A percentile compares a stretch with the other conserved stretches of the same genome.
Evolutionary conservation across 2,329 filamentous ascomycete species (phyloP).

Genomic region (Cladobotryum protrusum): DNA sequence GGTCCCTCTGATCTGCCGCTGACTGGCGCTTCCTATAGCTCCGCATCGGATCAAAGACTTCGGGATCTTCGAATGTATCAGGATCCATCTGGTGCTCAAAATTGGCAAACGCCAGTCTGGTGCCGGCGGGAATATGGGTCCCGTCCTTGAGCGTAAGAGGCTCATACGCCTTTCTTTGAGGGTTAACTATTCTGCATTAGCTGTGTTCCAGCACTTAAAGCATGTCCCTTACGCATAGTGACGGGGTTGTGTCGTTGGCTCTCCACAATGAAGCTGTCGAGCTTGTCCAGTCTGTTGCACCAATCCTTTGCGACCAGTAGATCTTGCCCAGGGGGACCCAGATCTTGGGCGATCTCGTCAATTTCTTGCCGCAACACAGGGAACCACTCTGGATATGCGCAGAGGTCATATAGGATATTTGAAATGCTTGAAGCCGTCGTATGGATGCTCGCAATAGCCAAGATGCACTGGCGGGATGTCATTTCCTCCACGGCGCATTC

Average conservation of each 20-base stretch:
- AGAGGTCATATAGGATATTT: conserved; percentile 8
- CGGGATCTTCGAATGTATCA: too few species aligned
- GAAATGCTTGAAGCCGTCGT: not conserved
- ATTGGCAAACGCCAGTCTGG: too few species aligned
- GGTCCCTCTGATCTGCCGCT: too few species aligned
- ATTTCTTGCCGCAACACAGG: not conserved
- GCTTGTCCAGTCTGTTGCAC: not conserved
- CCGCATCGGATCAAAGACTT: too few species aligned
- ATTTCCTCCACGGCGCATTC: conserved; percentile 1
- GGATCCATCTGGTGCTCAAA: too few species aligned
- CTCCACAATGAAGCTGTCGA: not conserved
- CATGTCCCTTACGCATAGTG: not conserved
- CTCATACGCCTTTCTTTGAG: too few species aligned
- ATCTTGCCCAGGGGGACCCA: not conserved
- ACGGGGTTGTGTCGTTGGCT: not conserved
- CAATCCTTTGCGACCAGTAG: not conserved
- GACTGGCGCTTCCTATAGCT: too few species aligned
- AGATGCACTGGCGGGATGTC: not conserved
- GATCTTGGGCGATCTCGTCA: not conserved
- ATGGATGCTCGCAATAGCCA: conserved; percentile 8
- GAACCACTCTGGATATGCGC: conserved; percentile 6
- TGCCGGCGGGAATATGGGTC: too few species aligned
- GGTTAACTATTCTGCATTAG: too few species aligned
- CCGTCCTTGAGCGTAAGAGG: too few species aligned
- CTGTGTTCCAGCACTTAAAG: too few species aligned